These are phyloP conservation scores for Ophiosphaerella herpotricha DNA, from an alignment of 2,329 filamentous ascomycete genomes.

Conservation along the genomic window DNA sequence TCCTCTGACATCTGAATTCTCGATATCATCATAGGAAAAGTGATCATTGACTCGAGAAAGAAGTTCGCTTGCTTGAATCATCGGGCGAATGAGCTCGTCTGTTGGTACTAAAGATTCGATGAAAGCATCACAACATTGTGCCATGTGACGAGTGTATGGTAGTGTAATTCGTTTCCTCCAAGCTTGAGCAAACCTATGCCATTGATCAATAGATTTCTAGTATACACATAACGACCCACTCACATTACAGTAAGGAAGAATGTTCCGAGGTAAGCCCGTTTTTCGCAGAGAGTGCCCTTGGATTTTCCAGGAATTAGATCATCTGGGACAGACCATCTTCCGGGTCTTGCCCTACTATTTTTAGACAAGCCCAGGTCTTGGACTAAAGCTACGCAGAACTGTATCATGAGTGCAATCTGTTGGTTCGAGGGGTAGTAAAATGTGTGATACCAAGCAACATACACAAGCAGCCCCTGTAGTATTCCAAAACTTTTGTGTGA, in stretches of 20 bases:
- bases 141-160: slow-evolving; percentile 20
- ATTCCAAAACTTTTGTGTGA: slow-evolving; percentile 46
- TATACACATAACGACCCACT: slow-evolving; percentile 2
- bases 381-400: slow-evolving; percentile 44
- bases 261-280: slow-evolving; percentile 27
- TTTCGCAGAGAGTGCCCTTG: slow-evolving; percentile 8
- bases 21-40: slow-evolving; percentile 30
- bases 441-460: slow-evolving; percentile 45
- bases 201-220: slow-evolving; percentile 2
- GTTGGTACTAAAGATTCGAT: slow-evolving; percentile 9
- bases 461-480: slow-evolving; percentile 47
- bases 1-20: slow-evolving; percentile 21
- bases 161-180: slow-evolving; percentile 25
- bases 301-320: neutral
- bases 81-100: slow-evolving; percentile 22
- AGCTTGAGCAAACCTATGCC: slow-evolving; percentile 21
- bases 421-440: slow-evolving; percentile 31
- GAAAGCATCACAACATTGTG: slow-evolving; percentile 17
- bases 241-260: slow-evolving; percentile 22
- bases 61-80: slow-evolving; percentile 22
- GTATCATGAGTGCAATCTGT: slow-evolving; percentile 40
- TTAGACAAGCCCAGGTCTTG: slow-evolving; percentile 38
- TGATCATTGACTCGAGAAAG: slow-evolving; percentile 22
- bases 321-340: neutral
- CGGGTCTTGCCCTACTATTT: slow-evolving; percentile 1